Percentiles rank a stretch among this genome's conserved stretches.
These are phyloP conservation scores for Penicillium sp. DNA, from an alignment of 2,329 filamentous ascomycete genomes.

Conservation along the genomic window DNA sequence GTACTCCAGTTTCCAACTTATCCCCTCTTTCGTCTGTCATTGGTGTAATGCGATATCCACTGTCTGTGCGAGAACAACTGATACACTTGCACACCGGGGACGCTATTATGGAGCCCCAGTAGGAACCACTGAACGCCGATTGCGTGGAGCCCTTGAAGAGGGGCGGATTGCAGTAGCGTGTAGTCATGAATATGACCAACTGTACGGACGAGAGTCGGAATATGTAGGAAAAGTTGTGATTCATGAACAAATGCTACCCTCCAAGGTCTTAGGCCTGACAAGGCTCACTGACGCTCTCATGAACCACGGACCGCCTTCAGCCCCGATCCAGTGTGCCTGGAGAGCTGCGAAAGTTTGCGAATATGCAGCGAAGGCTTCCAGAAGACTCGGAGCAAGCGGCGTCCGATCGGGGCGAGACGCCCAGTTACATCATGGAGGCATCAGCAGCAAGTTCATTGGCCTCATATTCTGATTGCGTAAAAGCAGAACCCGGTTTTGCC, in stretches of 20 bases:
- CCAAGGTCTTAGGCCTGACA: too few species aligned
- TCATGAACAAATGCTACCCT: neutral
- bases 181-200: neutral
- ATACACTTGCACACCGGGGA: neutral
- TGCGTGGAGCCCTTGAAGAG: neutral
- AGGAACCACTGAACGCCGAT: neutral
- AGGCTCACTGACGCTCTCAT: neutral
- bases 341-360: neutral
- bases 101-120: neutral
- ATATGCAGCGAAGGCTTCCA: slow-evolving; percentile 38
- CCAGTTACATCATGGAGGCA: slow-evolving; percentile 4
- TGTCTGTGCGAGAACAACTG: slow-evolving; percentile 3
- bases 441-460: neutral
- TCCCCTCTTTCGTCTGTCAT: neutral
- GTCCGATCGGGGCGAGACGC: neutral
- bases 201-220: neutral
- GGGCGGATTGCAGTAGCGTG: neutral
- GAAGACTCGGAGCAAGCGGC: slow-evolving; percentile 17
- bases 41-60: neutral
- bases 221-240: neutral
- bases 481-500: neutral
- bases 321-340: neutral
- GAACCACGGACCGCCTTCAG: neutral
- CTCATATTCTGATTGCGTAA: neutral
- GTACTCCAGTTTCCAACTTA: neutral